Evolutionary conservation across 805 yeast genomes (phyloP), one percentile per base, ranked within the genome.

Genomic region (Starmerella roubikii): DNA sequence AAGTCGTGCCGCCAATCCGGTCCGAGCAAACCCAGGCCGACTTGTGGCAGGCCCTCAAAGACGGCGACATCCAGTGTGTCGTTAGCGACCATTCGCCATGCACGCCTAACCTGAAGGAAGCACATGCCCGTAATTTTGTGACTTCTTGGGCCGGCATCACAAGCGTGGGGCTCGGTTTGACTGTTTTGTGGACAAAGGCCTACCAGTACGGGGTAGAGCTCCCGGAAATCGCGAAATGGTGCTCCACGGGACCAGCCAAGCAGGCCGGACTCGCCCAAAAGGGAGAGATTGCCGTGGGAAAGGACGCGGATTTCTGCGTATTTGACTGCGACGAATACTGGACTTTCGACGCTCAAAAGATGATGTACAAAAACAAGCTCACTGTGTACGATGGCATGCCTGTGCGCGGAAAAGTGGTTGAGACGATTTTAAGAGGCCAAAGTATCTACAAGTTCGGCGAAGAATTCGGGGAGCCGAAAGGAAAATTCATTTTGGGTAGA

Each of bases 71-170:
- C 44, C 71, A 81, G 13, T 76, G 94, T 3, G 93, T 86, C 4
- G 96, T 88, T 6, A 80, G 93, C 11, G 97, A 86, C 58, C 97
- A 86, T 60, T 82, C 94, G 3, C 97, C 96, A 2, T 86, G 97
- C 60, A 83, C 94, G 0, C 94, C 96, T 0, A 83, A 83, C 44
- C 65, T 86, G 53, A 86, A 86, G 59, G 80, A 82, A 18, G 65
- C 84, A 37, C 78, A 74, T 10, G 67, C 72, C 43, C 95, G 95
- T 30, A 94, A 86, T 55, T 86, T 86, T 56, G 74, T 86, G 50
- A 71, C 76, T 26, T 93, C 96, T 2, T 86, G 97, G 97, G 97
- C 96, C 26, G 97, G 97, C 9, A 84, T 86, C 30, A 69, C 94
- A 2, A 81, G 94, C 1, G 93, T 86, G 24, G 97, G 97, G 0